phyloP scores from a whole-genome alignment of 257 asterid genomes.

The Datura wrightii region DNA sequence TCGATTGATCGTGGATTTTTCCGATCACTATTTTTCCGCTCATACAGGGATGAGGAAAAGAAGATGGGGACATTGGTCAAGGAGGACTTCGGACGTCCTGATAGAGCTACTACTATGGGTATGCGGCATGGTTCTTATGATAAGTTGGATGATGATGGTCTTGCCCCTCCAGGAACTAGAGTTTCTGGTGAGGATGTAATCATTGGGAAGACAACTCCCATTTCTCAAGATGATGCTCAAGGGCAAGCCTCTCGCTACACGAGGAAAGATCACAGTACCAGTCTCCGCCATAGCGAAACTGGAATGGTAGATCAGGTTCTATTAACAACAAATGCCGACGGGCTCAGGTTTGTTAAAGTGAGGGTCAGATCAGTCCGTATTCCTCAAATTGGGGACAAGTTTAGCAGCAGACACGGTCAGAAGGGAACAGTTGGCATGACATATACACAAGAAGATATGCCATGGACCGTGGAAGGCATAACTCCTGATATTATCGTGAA shows the following conservation, averaged over 20 bases:
- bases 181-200: conserved; percentile 97
- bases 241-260: conserved; percentile 91
- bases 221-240: conserved; percentile 82
- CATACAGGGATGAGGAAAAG: conserved; percentile 96
- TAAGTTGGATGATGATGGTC: conserved; percentile 93
- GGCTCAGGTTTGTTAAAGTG: conserved; percentile 90
- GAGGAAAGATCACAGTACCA: conserved; percentile 93
- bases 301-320: conserved; percentile 97
- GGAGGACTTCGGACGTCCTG: conserved; percentile 99
- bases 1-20: conserved; percentile 96
- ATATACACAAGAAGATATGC: conserved; percentile 99
- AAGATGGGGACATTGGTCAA: conserved; percentile 97
- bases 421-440: conserved; percentile 98
- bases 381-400: conserved; percentile 97
- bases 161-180: conserved; percentile 98
- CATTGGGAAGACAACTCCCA: conserved; percentile 95
- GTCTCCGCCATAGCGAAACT: conserved; percentile 92
- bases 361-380: conserved; percentile 91
- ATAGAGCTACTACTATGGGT: conserved; percentile 91
- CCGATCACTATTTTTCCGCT: conserved; percentile 90
- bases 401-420: conserved; percentile 97
- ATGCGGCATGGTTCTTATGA: conserved; percentile 99
- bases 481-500: conserved; percentile 89
- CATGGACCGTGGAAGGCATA: conserved; percentile 92
- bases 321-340: conserved; percentile 92